A percentile compares a stretch with the other conserved stretches of the same genome.
These are phyloP conservation scores for Eucalyptus curtisii DNA, from an alignment of 345 rosid genomes.

Conservation along the genomic window DNA sequence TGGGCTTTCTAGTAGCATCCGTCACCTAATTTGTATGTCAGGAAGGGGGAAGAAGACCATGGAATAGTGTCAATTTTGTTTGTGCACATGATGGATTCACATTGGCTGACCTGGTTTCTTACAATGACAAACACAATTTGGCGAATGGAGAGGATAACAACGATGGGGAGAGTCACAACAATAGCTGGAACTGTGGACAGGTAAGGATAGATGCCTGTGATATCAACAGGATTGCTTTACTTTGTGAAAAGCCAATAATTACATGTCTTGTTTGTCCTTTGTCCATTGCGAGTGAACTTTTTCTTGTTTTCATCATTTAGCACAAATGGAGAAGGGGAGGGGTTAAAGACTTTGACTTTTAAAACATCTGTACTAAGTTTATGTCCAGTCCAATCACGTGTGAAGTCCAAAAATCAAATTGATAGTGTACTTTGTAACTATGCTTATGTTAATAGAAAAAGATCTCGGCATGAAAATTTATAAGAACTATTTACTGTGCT, in stretches of 20 bases:
- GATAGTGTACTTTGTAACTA: not conserved
- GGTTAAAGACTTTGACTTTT: not conserved
- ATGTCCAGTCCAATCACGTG: not conserved
- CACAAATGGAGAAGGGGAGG: not conserved
- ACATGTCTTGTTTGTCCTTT: not conserved
- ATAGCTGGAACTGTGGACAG: conserved; percentile 99
- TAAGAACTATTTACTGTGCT: not conserved
- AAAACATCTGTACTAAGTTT: not conserved
- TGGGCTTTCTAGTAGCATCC: not conserved
- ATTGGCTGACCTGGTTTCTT: conserved; percentile 77
- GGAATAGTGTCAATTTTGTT: conserved; percentile 88
- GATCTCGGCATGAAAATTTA: not conserved
- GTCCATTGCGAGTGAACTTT: not conserved
- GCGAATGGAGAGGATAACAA: conserved; percentile 93
- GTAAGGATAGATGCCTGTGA: conserved; percentile 9
- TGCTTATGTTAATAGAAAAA: not conserved
- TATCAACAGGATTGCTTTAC: not conserved
- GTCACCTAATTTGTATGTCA: conserved; percentile 20
- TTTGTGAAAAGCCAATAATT: not conserved
- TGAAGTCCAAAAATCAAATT: not conserved
- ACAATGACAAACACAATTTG: conserved; percentile 81
- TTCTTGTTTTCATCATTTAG: not conserved
- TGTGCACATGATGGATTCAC: conserved; percentile 98
- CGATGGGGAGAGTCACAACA: conserved; percentile 87
- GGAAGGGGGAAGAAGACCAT: conserved; percentile 93